Percentiles rank a stretch among this genome's conserved stretches.
Conservation (phyloP, 2,329 filamentous ascomycete genomes). For the Didymella keratinophila region DNA sequence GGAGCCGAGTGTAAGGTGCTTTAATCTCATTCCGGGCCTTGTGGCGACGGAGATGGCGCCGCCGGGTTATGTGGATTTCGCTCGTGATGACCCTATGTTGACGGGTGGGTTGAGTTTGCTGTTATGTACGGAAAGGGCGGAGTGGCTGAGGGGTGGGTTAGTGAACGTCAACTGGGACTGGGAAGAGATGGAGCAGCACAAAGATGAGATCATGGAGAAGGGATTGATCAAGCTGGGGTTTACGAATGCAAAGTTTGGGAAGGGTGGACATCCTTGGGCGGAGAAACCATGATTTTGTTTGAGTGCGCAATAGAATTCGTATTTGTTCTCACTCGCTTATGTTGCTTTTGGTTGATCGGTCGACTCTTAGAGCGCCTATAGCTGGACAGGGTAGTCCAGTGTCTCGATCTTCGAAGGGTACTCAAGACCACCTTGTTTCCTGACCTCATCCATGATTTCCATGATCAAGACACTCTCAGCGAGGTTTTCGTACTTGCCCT, state of each 20-base stretch:
- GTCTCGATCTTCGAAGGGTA: constrained; percentile 74
- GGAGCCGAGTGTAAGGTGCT: background rate
- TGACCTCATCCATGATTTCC: constrained; percentile 77
- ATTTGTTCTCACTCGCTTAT: background rate
- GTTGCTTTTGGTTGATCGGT: background rate
- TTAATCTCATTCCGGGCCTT: background rate
- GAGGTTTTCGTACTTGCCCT: constrained; percentile 70
- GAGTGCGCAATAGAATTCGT: background rate
- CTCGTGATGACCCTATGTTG: constrained; percentile 19
- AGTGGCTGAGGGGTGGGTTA: constrained; percentile 22
- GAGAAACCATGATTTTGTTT: background rate
- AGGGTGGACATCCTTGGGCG: constrained; percentile 23
- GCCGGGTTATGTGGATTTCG: background rate
- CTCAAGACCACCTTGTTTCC: constrained; percentile 66
- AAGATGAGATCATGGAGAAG: constrained; percentile 36
- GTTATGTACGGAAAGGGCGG: constrained; percentile 17
- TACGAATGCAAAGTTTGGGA: constrained; percentile 24
- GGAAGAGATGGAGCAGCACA: constrained; percentile 37
- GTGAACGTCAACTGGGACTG: constrained; percentile 40
- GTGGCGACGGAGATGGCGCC: constrained; percentile 2
- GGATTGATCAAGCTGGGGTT: constrained; percentile 33
- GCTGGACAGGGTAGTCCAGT: constrained; percentile 41
- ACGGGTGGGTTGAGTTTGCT: constrained; percentile 20
- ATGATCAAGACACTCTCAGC: constrained; percentile 86
- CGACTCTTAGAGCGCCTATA: constrained; percentile 22